phyloP scores from a whole-genome alignment of 352 stramenopile genomes.

The Globisporangium splendens region DNA sequence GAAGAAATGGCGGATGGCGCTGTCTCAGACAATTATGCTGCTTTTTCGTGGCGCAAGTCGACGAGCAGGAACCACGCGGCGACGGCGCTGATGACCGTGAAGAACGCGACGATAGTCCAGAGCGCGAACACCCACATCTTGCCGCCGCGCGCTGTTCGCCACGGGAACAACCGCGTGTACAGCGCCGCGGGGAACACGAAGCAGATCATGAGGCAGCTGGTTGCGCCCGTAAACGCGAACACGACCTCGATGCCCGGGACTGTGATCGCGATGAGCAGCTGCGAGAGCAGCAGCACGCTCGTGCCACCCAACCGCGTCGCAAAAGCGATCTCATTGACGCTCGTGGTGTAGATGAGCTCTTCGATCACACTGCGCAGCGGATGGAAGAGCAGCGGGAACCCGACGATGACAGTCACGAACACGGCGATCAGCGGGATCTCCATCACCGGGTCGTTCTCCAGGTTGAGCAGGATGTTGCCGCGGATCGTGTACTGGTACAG shows the following conservation, averaged over 20 bases:
- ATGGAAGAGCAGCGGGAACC: conserved; percentile 74
- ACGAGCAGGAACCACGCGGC: conserved; percentile 18
- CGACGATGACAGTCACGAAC: conserved; percentile 68
- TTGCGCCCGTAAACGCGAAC: conserved; percentile 65
- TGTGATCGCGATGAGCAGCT: conserved; percentile 31
- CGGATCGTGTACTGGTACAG: conserved; percentile 55
- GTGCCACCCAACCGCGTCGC: conserved; percentile 45
- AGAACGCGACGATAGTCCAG: conserved; percentile 33
- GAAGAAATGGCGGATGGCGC: not conserved
- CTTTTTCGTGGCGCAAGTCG: not conserved
- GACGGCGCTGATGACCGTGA: conserved; percentile 29
- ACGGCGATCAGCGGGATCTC: conserved; percentile 60
- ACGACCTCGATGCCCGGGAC: conserved; percentile 58
- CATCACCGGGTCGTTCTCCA: conserved; percentile 72
- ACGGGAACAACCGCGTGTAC: conserved; percentile 59
- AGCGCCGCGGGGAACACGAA: conserved; percentile 69
- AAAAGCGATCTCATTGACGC: conserved; percentile 43
- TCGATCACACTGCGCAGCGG: conserved; percentile 60
- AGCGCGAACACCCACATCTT: conserved; percentile 33
- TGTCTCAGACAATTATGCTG: not conserved
- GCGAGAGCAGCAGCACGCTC: conserved; percentile 20
- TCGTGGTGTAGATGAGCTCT: conserved; percentile 48
- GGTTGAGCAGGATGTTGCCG: conserved; percentile 79
- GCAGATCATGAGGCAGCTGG: conserved; percentile 68
- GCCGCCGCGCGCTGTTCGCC: conserved; percentile 27